Percentiles rank a stretch among this genome's conserved stretches.
These are phyloP conservation scores for Middelhovenomyces tepae DNA, from an alignment of 805 yeast genomes.

Conservation along the genomic window DNA sequence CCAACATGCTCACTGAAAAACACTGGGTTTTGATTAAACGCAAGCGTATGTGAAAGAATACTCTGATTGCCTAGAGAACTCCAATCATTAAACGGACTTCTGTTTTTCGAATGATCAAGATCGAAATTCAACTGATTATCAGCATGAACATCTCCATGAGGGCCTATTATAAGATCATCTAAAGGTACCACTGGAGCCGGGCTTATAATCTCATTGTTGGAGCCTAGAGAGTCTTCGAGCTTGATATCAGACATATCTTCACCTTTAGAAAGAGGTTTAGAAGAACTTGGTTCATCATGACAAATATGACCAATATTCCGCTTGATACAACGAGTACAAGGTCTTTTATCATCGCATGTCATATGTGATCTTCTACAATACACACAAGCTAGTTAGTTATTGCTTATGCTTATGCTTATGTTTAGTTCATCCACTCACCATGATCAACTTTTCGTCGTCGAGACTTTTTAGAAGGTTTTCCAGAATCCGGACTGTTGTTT, in stretches of 20 bases:
- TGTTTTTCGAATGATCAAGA: not conserved
- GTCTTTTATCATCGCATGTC: constrained; percentile 75
- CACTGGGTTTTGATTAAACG: constrained; percentile 39
- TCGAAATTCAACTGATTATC: too few species aligned
- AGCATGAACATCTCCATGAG: not conserved
- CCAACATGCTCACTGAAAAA: constrained; percentile 90
- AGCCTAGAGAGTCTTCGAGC: not conserved
- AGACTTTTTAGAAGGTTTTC: constrained; percentile 3
- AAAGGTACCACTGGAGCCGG: too few species aligned
- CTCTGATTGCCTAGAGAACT: constrained; percentile 16
- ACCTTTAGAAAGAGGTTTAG: constrained; percentile 2
- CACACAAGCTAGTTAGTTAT: constrained; percentile 54
- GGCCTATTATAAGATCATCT: too few species aligned
- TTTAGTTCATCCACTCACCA: constrained; percentile 8
- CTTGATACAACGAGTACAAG: constrained; percentile 77
- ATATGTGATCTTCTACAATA: constrained; percentile 90
- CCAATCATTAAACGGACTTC: constrained; percentile 10
- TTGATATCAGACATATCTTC: not conserved
- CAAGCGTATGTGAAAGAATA: constrained; percentile 13
- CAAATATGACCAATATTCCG: constrained; percentile 85
- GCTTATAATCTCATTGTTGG: constrained; percentile 1
- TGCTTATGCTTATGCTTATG: not conserved
- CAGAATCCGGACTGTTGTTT: not conserved
- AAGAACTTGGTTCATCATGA: constrained; percentile 49
- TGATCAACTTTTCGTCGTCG: constrained; percentile 22